Evolutionary conservation across 371 early-diverging fungal species (phyloP).

Genomic region (Mortierella sp.): DNA sequence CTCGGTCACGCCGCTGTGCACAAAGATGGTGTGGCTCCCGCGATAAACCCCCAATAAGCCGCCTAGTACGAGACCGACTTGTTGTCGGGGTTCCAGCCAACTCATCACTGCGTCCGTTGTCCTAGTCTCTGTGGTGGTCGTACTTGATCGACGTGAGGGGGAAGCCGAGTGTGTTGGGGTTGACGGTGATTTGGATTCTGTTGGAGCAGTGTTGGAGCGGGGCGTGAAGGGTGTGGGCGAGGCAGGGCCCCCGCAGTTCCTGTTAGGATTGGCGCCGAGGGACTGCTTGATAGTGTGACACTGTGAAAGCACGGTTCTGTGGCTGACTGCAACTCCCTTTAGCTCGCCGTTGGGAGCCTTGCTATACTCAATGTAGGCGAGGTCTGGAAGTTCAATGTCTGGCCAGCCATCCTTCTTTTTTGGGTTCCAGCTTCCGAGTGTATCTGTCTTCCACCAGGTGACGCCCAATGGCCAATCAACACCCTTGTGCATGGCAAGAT

Average conservation of each 20-base stretch:
- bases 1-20: conserved; percentile 71
- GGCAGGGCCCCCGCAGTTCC: conserved; percentile 14
- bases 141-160: conserved; percentile 33
- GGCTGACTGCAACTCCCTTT: conserved; percentile 85
- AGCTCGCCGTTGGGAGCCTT: conserved; percentile 86
- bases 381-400: conserved; percentile 64
- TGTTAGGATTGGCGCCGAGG: conserved; percentile 41
- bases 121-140: conserved; percentile 18
- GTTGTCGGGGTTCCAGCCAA: conserved; percentile 86
- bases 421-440: conserved; percentile 70
- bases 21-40: conserved; percentile 75
- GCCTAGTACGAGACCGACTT: conserved; percentile 79
- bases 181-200: conserved; percentile 24
- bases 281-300: conserved; percentile 61
- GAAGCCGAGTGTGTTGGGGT: conserved; percentile 35
- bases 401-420: conserved; percentile 61
- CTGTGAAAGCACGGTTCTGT: conserved; percentile 80
- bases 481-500: conserved; percentile 67
- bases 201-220: conserved; percentile 19
- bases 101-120: conserved; percentile 65
- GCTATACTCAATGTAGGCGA: conserved; percentile 90
- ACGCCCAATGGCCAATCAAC: conserved; percentile 73
- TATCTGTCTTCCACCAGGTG: conserved; percentile 83
- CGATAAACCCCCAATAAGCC: conserved; percentile 75
- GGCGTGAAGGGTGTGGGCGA: conserved; percentile 18